Evolutionary conservation across 768 basidiomycete genomes (phyloP), one percentile per base, ranked within the genome.

Genomic region (Roridomyces roridus): DNA sequence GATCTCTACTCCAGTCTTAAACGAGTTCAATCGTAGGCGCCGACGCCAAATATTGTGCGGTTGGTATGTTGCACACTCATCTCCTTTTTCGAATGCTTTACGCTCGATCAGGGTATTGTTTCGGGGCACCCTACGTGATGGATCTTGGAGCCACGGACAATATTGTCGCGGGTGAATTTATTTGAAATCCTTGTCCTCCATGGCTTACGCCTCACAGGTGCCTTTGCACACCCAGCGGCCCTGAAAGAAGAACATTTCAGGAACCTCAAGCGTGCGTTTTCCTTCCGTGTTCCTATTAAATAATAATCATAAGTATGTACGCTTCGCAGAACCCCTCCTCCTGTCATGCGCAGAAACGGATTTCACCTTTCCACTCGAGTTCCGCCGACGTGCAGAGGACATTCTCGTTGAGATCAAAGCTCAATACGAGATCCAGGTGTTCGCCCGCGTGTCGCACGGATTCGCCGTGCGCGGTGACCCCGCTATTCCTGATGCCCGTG

Each of bases 291-390:
- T 65, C 6, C 4, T 0, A 9, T 31, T 17, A 28, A 29, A 6
- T 35, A 23, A 26, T 12, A 36, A n/a, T 23, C 25, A 28, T 42
- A n/a, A n/a, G n/a, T n/a, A n/a, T n/a, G n/a, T n/a, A 36, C 6
- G 5, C 4, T 7, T 28, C 15, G 25, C 53, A 87, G 86, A 74
- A 15, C 86, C 85, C 0, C 67, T 87, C 9, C 67, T 85, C 3
- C 65, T 87, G 57, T 77, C 82, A 21, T 85, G 83, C 54, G 85
- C 65, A 83, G 86, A 87, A 69, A 73, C 60, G n/a, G 87, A 88
- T 65, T 58, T 63, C 2, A 78, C 84, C 0, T 87, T 88, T 74
- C 76, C 83, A 1, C 21, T 73, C 0, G 74, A 76, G n/a, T 76
- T 78, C 0, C 83, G 86, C 28, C 81, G 80, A 23, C 73, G 77